Percentiles rank a stretch among this genome's conserved stretches.
Evolutionary conservation across 164 flowering plant species (phyloP).

Genomic region (Magnolia changhungtana): DNA sequence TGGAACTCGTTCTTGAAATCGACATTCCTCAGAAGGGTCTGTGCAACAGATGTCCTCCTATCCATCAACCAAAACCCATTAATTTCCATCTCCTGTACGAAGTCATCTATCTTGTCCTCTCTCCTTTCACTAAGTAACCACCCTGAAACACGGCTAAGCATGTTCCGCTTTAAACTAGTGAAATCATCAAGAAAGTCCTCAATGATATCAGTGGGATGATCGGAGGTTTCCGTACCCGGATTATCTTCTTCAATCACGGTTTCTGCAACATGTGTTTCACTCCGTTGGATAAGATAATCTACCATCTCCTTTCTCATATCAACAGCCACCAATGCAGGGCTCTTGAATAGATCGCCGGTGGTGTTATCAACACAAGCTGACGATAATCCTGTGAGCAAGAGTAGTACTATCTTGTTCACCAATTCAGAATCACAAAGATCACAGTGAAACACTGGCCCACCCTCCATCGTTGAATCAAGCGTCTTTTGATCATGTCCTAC

Average conservation of each 20-base stretch:
- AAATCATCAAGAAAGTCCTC: conserved; percentile 70
- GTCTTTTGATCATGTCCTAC: neutral
- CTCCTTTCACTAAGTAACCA: conserved; percentile 84
- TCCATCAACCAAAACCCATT: conserved; percentile 74
- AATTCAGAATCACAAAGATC: conserved; percentile 22
- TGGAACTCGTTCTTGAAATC: conserved; percentile 57
- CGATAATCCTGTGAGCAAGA: conserved; percentile 27
- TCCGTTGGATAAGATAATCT: conserved; percentile 55
- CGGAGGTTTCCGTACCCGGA: conserved; percentile 38
- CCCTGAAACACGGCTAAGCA: conserved; percentile 72
- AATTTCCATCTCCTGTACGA: conserved; percentile 75
- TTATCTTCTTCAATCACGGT: conserved; percentile 47
- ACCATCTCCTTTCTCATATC: conserved; percentile 79
- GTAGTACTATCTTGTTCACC: conserved; percentile 25
- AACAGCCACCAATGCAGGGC: conserved; percentile 61
- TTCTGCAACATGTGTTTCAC: conserved; percentile 71
- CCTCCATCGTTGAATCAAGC: conserved; percentile 14
- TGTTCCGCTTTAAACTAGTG: conserved; percentile 53
- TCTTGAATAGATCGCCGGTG: conserved; percentile 26
- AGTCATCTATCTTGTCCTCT: conserved; percentile 86
- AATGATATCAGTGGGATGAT: conserved; percentile 66
- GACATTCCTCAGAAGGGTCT: conserved; percentile 57
- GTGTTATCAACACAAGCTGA: conserved; percentile 33
- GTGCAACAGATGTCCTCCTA: conserved; percentile 56
- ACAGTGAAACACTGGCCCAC: conserved; percentile 14